These are phyloP conservation scores for Vaccinium corymbosum DNA, from an alignment of 148 eudicot genomes.

Conservation along the genomic window DNA sequence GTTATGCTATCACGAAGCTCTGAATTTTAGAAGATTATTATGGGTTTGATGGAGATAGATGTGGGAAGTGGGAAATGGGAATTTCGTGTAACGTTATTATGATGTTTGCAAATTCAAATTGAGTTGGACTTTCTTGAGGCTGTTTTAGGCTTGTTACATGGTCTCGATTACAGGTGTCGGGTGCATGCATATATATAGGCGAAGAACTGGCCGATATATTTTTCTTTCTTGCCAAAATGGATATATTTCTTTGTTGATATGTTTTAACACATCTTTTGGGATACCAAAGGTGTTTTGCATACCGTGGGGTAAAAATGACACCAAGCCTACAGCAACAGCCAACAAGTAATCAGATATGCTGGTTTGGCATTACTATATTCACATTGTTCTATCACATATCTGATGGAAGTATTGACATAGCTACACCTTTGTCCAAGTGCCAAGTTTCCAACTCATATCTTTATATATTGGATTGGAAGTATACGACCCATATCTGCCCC, in stretches of 20 bases:
- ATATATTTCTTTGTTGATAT: not conserved
- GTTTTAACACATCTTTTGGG: not conserved
- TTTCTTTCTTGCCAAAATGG: not conserved
- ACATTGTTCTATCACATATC: not conserved
- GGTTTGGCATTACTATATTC: not conserved
- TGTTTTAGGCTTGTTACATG: not conserved
- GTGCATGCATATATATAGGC: not conserved
- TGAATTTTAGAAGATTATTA: not conserved
- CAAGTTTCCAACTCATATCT: not conserved
- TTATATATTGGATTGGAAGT: too few relatives aligned
- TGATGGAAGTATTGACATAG: not conserved
- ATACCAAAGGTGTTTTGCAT: not conserved
- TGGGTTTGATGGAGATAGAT: not conserved
- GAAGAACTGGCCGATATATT: not conserved
- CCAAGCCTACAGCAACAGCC: not conserved
- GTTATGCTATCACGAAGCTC: not conserved
- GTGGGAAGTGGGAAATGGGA: slow-evolving; percentile 4
- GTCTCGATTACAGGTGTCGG: not conserved
- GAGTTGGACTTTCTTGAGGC: not conserved
- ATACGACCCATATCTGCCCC: too few relatives aligned
- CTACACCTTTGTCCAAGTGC: not conserved
- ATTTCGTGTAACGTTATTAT: not conserved
- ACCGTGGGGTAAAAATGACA: not conserved
- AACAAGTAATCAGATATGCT: not conserved
- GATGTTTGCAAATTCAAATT: not conserved